These are phyloP conservation scores for Thuja plicata DNA, from an alignment of 83 land plant genomes.

Conservation along the genomic window DNA sequence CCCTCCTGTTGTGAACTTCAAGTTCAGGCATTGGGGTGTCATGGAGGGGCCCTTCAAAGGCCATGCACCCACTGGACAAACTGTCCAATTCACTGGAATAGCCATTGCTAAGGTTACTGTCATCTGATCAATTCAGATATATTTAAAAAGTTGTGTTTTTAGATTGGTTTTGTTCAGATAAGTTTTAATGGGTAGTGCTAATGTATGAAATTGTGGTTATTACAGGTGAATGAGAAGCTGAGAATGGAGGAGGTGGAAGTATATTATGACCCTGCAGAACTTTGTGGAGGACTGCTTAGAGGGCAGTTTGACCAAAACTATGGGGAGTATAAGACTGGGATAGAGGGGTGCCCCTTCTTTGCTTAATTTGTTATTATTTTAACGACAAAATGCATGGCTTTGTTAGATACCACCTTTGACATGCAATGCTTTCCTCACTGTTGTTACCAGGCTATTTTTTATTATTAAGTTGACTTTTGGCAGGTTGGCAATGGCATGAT, in stretches of 20 bases:
- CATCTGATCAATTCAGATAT: too few species aligned
- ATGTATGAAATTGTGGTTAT: too few species aligned
- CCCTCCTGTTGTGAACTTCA: constrained; percentile 53
- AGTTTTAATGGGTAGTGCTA: too few species aligned
- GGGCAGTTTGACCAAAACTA: constrained; percentile 11
- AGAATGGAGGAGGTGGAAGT: constrained; percentile 51
- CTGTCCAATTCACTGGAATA: constrained; percentile 11
- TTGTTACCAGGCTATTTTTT: too few species aligned
- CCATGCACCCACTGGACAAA: background rate
- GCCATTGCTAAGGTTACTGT: constrained; percentile 15
- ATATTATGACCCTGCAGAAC: constrained; percentile 52
- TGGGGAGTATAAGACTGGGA: background rate
- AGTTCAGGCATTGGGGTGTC: constrained; percentile 74
- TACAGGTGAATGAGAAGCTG: background rate
- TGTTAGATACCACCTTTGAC: too few species aligned
- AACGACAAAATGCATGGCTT: too few species aligned
- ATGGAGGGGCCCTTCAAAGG: constrained; percentile 23
- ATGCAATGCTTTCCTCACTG: too few species aligned
- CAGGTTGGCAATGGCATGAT: too few species aligned
- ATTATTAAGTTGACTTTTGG: too few species aligned
- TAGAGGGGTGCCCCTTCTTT: background rate
- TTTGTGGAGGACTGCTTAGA: constrained; percentile 51
- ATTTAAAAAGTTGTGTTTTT: too few species aligned
- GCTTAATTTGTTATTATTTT: too few species aligned
- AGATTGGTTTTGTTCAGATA: too few species aligned